Evolutionary conservation across 2,329 filamentous ascomycete species (phyloP), one percentile per base, ranked within the genome.

Genomic region (Trematosphaeria pertusa): DNA sequence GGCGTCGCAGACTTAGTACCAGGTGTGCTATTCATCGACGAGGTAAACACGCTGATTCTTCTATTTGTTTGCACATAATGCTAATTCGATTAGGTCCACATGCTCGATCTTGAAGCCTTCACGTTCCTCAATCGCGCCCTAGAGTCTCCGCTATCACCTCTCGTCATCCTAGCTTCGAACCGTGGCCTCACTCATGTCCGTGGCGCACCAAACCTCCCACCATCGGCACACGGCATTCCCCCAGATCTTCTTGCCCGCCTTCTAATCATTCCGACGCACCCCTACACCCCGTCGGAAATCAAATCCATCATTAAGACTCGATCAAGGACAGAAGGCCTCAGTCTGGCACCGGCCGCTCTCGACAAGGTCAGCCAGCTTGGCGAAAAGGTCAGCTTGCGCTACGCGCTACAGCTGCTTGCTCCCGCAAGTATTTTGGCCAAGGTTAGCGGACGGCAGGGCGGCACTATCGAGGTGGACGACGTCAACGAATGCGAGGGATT

Each of bases 51-150:
- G n/a, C 2, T 12, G 15, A 14, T 22, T 34, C 18, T n/a, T 9
- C 2, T 11, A 28, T 32, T 15, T 22, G 4, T 22, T 14, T 28
- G 34, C 35, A 43, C 50, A 73, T 61, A 65, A 46, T 47, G 37
- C 36, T 32, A 31, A 46, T 30, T 31, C 41, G 17, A 37, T 31
- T 62, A 95, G 91, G 93, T 96, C 50, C 93, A 99, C 79, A 99
- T 99, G 94, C 91, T 99, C 63, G 94, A 99, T 73, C 88, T 99
- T 61, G 94, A 99, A 79, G 96, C 92, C 79, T 99, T 97, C 78
- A 97, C 94, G 59, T 99, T 97, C 76, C 86, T 99, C 67, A 97
- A 97, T 81, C 89, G 92, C 69, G 94, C 94, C n/a, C 83, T 99
- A 60, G 94, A 99, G 80, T 92, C 90, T 45, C 84, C 87, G 58